phyloP scores from a whole-genome alignment of 108 stramenopile genomes.

The Conticribra guillardii region DNA sequence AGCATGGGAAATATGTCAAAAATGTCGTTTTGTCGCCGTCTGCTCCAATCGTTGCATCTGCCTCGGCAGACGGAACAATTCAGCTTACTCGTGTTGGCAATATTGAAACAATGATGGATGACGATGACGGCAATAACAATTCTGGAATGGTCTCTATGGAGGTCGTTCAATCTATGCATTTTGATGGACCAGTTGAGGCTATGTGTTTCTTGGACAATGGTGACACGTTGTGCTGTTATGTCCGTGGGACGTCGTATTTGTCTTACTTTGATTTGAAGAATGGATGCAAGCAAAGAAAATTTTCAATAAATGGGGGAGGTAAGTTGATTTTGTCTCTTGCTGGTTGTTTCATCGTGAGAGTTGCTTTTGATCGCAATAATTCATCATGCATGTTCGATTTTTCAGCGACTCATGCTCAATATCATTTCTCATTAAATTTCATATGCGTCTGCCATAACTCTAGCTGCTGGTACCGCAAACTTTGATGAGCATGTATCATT shows the following conservation, averaged over 20 bases:
- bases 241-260: slow-evolving; percentile 71
- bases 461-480: slow-evolving; percentile 50
- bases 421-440: too few species aligned
- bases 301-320: slow-evolving; percentile 63
- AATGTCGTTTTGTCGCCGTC: slow-evolving; percentile 67
- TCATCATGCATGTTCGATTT: background rate
- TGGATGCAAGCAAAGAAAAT: slow-evolving; percentile 57
- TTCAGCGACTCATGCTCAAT: too few species aligned
- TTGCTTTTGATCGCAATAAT: background rate
- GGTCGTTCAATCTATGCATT: slow-evolving; percentile 62
- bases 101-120: slow-evolving; percentile 27
- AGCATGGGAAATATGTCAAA: slow-evolving; percentile 76
- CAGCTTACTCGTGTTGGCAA: slow-evolving; percentile 57
- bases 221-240: slow-evolving; percentile 68
- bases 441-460: background rate
- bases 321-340: background rate
- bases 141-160: slow-evolving; percentile 19
- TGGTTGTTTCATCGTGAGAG: background rate
- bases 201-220: slow-evolving; percentile 74
- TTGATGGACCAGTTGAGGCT: slow-evolving; percentile 68
- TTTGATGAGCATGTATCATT: slow-evolving; percentile 88
- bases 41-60: slow-evolving; percentile 68
- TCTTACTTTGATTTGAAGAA: slow-evolving; percentile 69
- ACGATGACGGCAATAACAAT: slow-evolving; percentile 6
- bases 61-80: slow-evolving; percentile 82